Percentiles rank a stretch among this genome's conserved stretches.
Evolutionary conservation across 495 filamentous ascomycete species (phyloP).

Genomic region (Penicillium alfredii): DNA sequence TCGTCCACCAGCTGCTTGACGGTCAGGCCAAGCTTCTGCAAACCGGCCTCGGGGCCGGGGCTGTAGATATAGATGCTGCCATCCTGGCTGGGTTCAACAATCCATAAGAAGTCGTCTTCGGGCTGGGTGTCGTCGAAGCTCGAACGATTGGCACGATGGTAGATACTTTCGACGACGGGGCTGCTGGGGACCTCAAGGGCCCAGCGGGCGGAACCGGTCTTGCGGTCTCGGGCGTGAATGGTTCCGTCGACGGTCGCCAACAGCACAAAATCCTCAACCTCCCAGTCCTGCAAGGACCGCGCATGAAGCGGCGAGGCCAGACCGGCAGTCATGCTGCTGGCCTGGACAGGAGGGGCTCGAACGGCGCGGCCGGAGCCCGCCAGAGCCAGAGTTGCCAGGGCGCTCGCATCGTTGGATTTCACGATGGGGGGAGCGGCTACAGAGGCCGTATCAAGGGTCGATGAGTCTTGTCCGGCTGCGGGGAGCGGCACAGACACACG

Average conservation of each 20-base stretch:
- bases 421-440: constrained; percentile 27
- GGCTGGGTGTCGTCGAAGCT: constrained; percentile 48
- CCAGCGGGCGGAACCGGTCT: constrained; percentile 78
- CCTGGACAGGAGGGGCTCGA: constrained; percentile 73
- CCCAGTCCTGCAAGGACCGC: constrained; percentile 97
- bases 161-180: constrained; percentile 84
- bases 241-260: constrained; percentile 98
- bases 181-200: constrained; percentile 67
- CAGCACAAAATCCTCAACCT: constrained; percentile 99
- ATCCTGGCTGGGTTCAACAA: constrained; percentile 86
- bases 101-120: constrained; percentile 87
- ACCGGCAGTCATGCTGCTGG: constrained; percentile 57
- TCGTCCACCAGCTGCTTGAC: constrained; percentile 75
- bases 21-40: constrained; percentile 61
- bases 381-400: constrained; percentile 91
- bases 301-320: constrained; percentile 76
- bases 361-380: constrained; percentile 65
- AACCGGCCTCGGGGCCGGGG: constrained; percentile 51
- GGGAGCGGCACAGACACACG: constrained; percentile 30
- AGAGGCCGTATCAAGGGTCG: constrained; percentile 11
- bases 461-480: constrained; percentile 18
- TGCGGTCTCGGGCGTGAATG: constrained; percentile 86
- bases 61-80: constrained; percentile 86
- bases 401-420: constrained; percentile 76
- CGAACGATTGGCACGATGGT: constrained; percentile 68